Percentiles rank a stretch among this genome's conserved stretches.
These are phyloP conservation scores for Fusarium austroafricanum DNA, from an alignment of 2,329 filamentous ascomycete genomes.

Conservation along the genomic window DNA sequence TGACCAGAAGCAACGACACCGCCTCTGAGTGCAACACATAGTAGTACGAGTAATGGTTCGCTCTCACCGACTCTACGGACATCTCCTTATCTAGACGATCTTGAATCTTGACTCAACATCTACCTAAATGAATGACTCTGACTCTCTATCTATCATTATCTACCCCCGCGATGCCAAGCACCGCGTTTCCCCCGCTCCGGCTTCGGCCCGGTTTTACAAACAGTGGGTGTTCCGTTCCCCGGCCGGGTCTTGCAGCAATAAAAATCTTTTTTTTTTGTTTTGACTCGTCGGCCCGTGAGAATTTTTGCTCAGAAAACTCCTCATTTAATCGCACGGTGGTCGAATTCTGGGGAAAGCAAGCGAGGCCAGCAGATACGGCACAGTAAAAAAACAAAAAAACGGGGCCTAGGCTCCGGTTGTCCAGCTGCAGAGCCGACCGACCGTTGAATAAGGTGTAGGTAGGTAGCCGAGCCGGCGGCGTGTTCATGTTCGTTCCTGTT, in stretches of 20 bases:
- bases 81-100: neutral
- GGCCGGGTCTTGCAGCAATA: constrained; percentile 15
- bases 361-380: constrained; percentile 12
- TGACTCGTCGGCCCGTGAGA: constrained; percentile 2
- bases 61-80: constrained; percentile 10
- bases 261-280: neutral
- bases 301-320: constrained; percentile 2
- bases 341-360: constrained; percentile 28
- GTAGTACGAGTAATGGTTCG: neutral
- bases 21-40: constrained; percentile 6
- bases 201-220: constrained; percentile 36
- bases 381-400: neutral
- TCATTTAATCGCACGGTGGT: constrained; percentile 34
- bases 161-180: constrained; percentile 29
- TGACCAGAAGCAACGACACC: constrained; percentile 26
- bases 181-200: constrained; percentile 26
- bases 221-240: constrained; percentile 28
- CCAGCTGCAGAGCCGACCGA: constrained; percentile 11
- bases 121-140: constrained; percentile 6
- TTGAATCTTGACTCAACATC: constrained; percentile 25
- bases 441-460: neutral
- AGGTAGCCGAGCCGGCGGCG: constrained; percentile 7
- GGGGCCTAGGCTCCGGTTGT: neutral
- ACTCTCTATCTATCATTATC: constrained; percentile 16
- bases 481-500: constrained; percentile 19